These are phyloP conservation scores for Gnaphalium uliginosum DNA, from an alignment of 129 eudicot species.

Conservation along the genomic window DNA sequence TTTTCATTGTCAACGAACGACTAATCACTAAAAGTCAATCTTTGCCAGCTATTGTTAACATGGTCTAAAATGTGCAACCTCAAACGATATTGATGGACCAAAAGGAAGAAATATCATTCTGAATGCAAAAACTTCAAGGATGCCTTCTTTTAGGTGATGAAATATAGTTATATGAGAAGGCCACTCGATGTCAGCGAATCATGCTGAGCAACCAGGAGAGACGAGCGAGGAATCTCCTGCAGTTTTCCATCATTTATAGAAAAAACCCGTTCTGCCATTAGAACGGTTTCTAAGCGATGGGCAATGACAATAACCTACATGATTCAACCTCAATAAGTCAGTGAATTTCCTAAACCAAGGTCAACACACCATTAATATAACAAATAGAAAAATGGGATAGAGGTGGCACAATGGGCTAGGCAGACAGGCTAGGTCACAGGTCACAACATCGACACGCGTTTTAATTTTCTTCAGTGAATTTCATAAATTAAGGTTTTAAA, in stretches of 20 bases:
- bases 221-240: slow-evolving; percentile 66
- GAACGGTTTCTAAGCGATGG: slow-evolving; percentile 89
- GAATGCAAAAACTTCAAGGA: not conserved
- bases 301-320: slow-evolving; percentile 85
- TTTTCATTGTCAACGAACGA: not conserved
- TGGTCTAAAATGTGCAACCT: not conserved
- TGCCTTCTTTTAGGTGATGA: not conserved
- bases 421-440: not conserved
- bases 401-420: not conserved
- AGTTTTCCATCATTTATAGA: slow-evolving; percentile 62
- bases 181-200: slow-evolving; percentile 48
- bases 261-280: slow-evolving; percentile 81
- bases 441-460: not conserved
- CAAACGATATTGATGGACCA: not conserved
- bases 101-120: not conserved
- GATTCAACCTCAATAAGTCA: slow-evolving; percentile 15
- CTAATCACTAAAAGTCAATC: not conserved
- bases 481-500: not conserved
- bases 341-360: not conserved
- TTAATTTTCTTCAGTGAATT: not conserved
- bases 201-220: slow-evolving; percentile 46
- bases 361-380: not conserved
- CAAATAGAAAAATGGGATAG: not conserved
- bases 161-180: slow-evolving; percentile 38
- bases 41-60: not conserved